A percentile compares a stretch with the other conserved stretches of the same genome.
Evolutionary conservation across 495 filamentous ascomycete species (phyloP).

Genomic region (Hypomontagnella monticulosa): DNA sequence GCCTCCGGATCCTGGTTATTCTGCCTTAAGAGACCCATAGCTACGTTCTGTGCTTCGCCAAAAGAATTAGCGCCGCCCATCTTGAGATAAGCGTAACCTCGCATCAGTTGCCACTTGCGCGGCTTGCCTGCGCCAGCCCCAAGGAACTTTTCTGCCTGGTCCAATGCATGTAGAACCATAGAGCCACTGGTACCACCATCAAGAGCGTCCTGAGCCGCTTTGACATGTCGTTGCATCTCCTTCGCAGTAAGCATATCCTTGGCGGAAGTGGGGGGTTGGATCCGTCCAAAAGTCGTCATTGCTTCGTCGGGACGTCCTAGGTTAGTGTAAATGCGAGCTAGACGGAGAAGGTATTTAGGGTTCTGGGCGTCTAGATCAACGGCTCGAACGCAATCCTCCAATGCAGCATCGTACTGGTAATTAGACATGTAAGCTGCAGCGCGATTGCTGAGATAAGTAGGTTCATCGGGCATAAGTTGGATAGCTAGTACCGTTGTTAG

Average conservation of each 20-base stretch:
- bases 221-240: slow-evolving; percentile 84
- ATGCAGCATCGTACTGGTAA: slow-evolving; percentile 75
- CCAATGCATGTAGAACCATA: slow-evolving; percentile 91
- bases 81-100: slow-evolving; percentile 92
- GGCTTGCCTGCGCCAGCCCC: slow-evolving; percentile 78
- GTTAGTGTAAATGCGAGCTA: slow-evolving; percentile 87
- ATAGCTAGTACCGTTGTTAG: slow-evolving; percentile 69
- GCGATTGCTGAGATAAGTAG: slow-evolving; percentile 94
- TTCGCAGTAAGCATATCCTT: slow-evolving; percentile 83
- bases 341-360: slow-evolving; percentile 83
- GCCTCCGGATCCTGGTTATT: slow-evolving; percentile 95
- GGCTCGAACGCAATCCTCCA: slow-evolving; percentile 85
- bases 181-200: slow-evolving; percentile 77
- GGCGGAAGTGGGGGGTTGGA: slow-evolving; percentile 78
- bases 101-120: slow-evolving; percentile 91
- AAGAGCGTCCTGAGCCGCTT: slow-evolving; percentile 80
- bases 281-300: slow-evolving; percentile 75
- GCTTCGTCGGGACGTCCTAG: slow-evolving; percentile 88
- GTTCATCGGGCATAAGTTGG: slow-evolving; percentile 76
- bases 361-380: slow-evolving; percentile 83
- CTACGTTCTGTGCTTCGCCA: slow-evolving; percentile 91
- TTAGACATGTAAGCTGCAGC: slow-evolving; percentile 92
- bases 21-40: slow-evolving; percentile 82
- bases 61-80: slow-evolving; percentile 90
- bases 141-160: slow-evolving; percentile 83